Base-by-base conservation (phyloP, 495 filamentous ascomycete species). In the Bombardia bombarda region DNA sequence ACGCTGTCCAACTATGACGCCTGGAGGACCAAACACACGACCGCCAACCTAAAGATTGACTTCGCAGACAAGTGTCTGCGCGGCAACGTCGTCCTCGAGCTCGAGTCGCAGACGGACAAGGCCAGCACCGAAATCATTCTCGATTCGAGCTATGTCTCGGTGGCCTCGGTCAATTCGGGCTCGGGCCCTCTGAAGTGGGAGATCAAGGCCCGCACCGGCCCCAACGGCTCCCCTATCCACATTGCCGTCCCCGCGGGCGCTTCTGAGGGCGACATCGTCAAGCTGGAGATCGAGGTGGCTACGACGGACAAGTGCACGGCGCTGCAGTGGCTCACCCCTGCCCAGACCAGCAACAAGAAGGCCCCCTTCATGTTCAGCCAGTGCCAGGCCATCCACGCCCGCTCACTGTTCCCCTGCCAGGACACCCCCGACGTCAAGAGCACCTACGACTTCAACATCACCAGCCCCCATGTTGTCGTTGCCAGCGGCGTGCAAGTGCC, bases 321-420 rank as follows among this genome's bases (percentile, higher is more conserved):
- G 0, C 70, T 96, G 37, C 90, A 95, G 65, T 97, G 90, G 90
- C 68, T 97, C 62, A 87, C 81, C 0, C 84, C 87, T 7, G 80
- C 82, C 18, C 90, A 98, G 68, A 95, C 90, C 3, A 84, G 82
- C 34, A 95, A 92, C 71, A 87, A 85, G 62, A 89, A 90, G 53
- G 82, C 87, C 51, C 90, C 90, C 7, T 96, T 95, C 59, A 92
- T 96, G 81, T 96, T 95, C 72, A 90, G 86, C 28, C 90, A 97
- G 77, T 95, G 89, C 63, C 90, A 98, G 68, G 88, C 90, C 30
- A 98, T 98, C 51, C 86, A 96, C 52, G 86, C 84, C 20, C 78
- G 90, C 38, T 94, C 87, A 18, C 73, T 96, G 41, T 95, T 95
- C 62, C 92, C 92, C 10, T 96, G 89, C 62, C 90, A 98, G 69